Evolutionary conservation across 2,329 filamentous ascomycete species (phyloP), one percentile per base, ranked within the genome.

Genomic region (Didymellaceae sp.): DNA sequence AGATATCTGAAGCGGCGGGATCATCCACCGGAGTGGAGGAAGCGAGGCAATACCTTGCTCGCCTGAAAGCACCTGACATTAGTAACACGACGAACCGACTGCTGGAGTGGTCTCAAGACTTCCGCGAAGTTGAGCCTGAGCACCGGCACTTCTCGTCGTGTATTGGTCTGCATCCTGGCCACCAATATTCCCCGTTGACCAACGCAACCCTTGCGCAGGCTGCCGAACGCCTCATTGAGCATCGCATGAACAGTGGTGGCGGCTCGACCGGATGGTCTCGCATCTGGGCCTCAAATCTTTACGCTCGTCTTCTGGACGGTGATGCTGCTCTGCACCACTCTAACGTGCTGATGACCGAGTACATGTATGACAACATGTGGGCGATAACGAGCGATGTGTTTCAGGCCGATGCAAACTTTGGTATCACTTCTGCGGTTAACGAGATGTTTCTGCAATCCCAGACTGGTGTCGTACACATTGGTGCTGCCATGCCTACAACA

Each of bases 191-290:
- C 2, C 69, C 66, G 3, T 56, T 58, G 1, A 65, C 68, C 4
- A 71, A 71, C 1, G 68, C 65, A 9, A 66, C 58, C 6, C 62
- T 74, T 2, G 63, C 70, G 10, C 52, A 57, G 5, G 72, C 72
- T 1, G 71, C 69, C 6, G 21, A 61, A 44, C 38, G 53, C 52
- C 52, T 66, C 66, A n/a, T 72, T 70, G 6, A 57, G 65, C n/a
- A 77, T 21, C 56, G 64, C 2, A 39, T 64, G 5, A 41, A 46
- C 2, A 54, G 59, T 10, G 56, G 55, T 4, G 61, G 58, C 4
- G 80, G 78, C 0, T 75, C 79, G 42, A 82, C 79, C 0, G 80
- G 80, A 0, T 82, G 80, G 80, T 79, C 77, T 4, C 71, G 77
- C 13, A 78, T 78, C 5, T 82, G 79, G 79, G 62, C 78, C 0